Evolutionary conservation across 1,284 basidiomycete genomes (phyloP).

Genomic region (Salmacisia buchloeana): DNA sequence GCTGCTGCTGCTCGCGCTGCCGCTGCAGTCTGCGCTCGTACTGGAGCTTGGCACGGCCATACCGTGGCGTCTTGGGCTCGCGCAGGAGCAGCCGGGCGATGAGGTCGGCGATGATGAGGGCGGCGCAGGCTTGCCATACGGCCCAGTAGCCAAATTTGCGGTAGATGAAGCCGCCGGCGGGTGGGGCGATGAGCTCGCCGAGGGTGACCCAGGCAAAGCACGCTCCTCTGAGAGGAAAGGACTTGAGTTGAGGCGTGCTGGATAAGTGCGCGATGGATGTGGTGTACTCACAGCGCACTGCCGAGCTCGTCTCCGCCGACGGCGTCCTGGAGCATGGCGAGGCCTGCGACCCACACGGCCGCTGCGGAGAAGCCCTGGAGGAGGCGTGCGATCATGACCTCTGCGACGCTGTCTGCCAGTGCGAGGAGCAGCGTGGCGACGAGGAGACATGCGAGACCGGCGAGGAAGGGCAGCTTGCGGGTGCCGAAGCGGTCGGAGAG

Average conservation of each 20-base stretch:
- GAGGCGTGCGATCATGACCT: not conserved
- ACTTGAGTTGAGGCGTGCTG: not conserved
- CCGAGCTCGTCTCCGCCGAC: not conserved
- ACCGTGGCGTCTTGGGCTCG: not conserved
- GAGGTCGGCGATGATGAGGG: not conserved
- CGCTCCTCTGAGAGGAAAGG: not conserved
- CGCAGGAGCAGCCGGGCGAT: not conserved
- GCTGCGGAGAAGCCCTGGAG: not conserved
- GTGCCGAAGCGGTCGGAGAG: not conserved
- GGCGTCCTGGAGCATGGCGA: not conserved
- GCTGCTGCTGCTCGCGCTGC: too few species aligned
- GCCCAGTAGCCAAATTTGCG: not conserved
- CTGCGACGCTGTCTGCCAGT: not conserved
- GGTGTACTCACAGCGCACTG: not conserved
- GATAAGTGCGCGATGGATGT: not conserved
- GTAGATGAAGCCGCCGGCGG: not conserved
- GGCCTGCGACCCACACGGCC: not conserved
- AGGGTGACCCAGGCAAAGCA: not conserved
- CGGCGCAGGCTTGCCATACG: not conserved
- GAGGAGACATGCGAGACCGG: not conserved
- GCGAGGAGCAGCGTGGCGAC: not conserved
- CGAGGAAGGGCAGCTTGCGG: not conserved
- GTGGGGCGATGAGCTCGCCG: not conserved
- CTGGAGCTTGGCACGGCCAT: not conserved
- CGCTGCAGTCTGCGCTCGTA: too few species aligned